Percentiles rank a stretch among this genome's conserved stretches.
Evolutionary conservation across 768 basidiomycete genomes (phyloP).

Genomic region (Tylopilus balloui): DNA sequence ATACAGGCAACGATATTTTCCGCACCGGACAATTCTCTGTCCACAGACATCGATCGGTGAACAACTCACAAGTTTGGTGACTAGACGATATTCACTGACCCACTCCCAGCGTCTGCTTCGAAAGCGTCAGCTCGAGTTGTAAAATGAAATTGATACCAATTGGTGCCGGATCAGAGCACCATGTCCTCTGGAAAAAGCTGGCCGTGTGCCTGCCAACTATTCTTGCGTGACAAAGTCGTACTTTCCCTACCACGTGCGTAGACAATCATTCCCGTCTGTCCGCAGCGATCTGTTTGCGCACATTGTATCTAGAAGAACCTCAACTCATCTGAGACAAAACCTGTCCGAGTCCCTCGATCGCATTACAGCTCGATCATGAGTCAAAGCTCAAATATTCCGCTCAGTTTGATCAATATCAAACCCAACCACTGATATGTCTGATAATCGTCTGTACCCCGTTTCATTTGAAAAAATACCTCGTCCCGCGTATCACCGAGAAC

Average conservation of each 20-base stretch:
- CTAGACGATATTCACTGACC: neutral
- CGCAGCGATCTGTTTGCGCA: neutral
- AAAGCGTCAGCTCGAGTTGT: neutral
- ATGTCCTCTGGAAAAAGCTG: conserved; percentile 1
- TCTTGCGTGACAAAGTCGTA: neutral
- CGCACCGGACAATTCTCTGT: neutral
- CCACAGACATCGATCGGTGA: neutral
- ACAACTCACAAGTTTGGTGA: neutral
- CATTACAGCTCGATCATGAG: neutral
- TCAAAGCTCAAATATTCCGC: neutral
- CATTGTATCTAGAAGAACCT: neutral
- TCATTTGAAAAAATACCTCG: neutral
- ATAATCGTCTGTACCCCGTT: neutral
- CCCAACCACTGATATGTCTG: neutral
- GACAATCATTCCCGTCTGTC: neutral
- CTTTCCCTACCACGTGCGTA: neutral
- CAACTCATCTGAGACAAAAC: neutral
- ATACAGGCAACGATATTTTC: neutral
- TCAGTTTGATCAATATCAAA: neutral
- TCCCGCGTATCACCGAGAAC: neutral
- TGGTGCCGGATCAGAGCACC: neutral
- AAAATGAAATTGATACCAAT: neutral
- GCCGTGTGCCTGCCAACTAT: neutral
- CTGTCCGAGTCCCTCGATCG: neutral
- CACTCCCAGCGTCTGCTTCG: neutral